A percentile compares a stretch with the other conserved stretches of the same genome.
These are phyloP conservation scores for Rubus parviflorus DNA, from an alignment of 306 rosid species.

Conservation along the genomic window DNA sequence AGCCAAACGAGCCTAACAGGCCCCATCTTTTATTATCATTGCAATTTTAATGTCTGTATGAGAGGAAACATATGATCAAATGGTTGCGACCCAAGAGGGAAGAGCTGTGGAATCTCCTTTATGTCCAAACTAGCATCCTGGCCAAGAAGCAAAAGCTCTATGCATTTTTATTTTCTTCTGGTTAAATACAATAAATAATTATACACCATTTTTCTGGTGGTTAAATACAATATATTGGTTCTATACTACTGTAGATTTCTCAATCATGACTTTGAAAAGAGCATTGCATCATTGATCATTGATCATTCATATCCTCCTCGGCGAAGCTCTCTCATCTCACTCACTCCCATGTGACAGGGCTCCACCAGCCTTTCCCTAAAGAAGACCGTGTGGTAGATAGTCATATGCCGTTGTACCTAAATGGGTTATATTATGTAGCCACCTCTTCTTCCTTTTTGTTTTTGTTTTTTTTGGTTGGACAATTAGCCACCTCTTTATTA, in stretches of 20 bases:
- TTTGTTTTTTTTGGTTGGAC: no score
- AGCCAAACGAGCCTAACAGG: constrained; percentile 19
- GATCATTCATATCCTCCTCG: constrained; percentile 17
- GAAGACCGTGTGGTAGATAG: constrained; percentile 44
- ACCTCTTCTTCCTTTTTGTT: not conserved
- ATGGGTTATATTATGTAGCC: not conserved
- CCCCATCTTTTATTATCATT: constrained; percentile 27
- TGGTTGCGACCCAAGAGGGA: not conserved
- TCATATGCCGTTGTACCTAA: constrained; percentile 50
- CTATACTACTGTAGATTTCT: not conserved
- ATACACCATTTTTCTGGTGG: not conserved
- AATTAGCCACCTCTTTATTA: no score
- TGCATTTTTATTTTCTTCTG: not conserved
- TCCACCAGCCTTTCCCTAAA: constrained; percentile 39
- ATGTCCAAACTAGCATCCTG: not conserved
- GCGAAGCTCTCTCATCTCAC: not conserved
- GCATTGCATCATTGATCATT: constrained; percentile 16
- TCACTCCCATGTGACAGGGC: constrained; percentile 55
- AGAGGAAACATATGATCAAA: constrained; percentile 2
- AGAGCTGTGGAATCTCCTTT: not conserved
- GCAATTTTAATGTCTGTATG: constrained; percentile 8
- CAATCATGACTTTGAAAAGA: constrained; percentile 30
- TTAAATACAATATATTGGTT: not conserved
- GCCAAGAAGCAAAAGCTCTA: not conserved
- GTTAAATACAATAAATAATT: not conserved